Evolutionary conservation across 2,329 filamentous ascomycete genomes (phyloP).

Genomic region (Venturia carpophila): DNA sequence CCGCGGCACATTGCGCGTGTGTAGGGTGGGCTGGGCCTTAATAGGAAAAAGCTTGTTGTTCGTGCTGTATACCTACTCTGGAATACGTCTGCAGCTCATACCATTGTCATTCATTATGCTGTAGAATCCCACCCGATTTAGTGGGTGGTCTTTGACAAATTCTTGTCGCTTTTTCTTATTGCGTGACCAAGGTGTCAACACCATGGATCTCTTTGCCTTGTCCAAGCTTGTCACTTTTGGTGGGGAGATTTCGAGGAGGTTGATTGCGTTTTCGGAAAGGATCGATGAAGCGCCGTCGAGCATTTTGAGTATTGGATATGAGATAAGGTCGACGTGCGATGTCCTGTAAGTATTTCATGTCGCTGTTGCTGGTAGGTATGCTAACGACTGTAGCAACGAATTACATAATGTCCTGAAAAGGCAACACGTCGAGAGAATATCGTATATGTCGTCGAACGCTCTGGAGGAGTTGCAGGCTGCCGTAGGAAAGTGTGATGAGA

Average conservation of each 20-base stretch:
- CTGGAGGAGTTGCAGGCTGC: conserved; percentile 1
- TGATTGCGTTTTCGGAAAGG: conserved; percentile 5
- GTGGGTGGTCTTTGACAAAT: not conserved
- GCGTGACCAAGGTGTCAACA: not conserved
- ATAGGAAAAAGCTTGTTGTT: not conserved
- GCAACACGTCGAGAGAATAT: conserved; percentile 7
- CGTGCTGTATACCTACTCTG: not conserved
- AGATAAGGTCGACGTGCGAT: conserved; percentile 16
- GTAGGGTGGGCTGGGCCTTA: not conserved
- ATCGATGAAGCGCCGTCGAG: conserved; percentile 10
- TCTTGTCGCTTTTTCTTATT: not conserved
- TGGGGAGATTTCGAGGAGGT: conserved; percentile 11
- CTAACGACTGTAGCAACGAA: conserved; percentile 8
- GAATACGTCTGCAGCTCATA: not conserved
- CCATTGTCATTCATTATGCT: conserved; percentile 2
- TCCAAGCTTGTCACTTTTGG: conserved; percentile 12
- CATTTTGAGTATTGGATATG: conserved; percentile 11
- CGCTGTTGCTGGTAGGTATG: not conserved
- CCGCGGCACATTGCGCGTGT: not conserved
- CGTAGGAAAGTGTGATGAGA: conserved; percentile 13
- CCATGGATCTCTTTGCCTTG: conserved; percentile 12
- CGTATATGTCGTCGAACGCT: conserved; percentile 6
- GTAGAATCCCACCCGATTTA: not conserved
- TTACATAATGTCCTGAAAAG: conserved; percentile 11
- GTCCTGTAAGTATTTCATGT: conserved; percentile 1